A percentile compares a stretch with the other conserved stretches of the same genome.
Evolutionary conservation across 2,329 filamentous ascomycete genomes (phyloP).

Genomic region (Waltergamsia citrina): DNA sequence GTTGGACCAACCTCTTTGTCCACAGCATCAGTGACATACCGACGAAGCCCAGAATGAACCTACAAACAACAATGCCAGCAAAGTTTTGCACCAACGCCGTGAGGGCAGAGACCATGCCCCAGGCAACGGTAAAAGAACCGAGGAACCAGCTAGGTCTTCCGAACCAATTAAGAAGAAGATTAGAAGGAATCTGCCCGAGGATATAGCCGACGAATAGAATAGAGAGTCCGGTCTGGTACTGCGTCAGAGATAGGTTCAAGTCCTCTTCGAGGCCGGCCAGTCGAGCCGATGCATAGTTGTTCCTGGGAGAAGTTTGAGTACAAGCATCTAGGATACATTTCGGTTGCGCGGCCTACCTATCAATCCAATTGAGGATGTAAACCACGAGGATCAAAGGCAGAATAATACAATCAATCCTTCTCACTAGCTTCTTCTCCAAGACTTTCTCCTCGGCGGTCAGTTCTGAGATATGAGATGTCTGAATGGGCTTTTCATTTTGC

Average conservation of each 20-base stretch:
- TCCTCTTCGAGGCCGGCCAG: constrained; percentile 10
- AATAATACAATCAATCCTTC: constrained; percentile 1
- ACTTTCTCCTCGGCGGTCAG: constrained; percentile 1
- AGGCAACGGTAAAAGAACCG: constrained; percentile 41
- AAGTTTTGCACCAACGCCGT: constrained; percentile 45
- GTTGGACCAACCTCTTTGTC: no score
- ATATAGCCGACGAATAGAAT: constrained; percentile 8
- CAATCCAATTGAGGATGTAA: constrained; percentile 27
- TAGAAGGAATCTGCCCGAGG: constrained; percentile 41
- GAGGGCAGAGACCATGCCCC: constrained; percentile 50
- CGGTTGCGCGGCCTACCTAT: constrained; percentile 11
- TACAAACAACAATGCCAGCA: constrained; percentile 40
- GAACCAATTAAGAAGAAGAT: constrained; percentile 46
- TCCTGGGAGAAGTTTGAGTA: constrained; percentile 1
- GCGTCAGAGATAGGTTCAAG: constrained; percentile 15
- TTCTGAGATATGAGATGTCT: neutral
- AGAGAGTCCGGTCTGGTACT: constrained; percentile 13
- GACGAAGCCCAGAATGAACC: constrained; percentile 52
- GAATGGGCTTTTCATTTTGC: neutral
- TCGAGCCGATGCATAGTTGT: constrained; percentile 6
- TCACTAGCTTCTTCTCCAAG: neutral
- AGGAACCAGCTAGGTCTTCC: constrained; percentile 40
- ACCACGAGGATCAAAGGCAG: constrained; percentile 1
- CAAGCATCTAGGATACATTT: neutral
- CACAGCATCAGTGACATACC: no score